Base-by-base conservation (phyloP, 441 rosid genomes). In the Brassica balearica region DNA sequence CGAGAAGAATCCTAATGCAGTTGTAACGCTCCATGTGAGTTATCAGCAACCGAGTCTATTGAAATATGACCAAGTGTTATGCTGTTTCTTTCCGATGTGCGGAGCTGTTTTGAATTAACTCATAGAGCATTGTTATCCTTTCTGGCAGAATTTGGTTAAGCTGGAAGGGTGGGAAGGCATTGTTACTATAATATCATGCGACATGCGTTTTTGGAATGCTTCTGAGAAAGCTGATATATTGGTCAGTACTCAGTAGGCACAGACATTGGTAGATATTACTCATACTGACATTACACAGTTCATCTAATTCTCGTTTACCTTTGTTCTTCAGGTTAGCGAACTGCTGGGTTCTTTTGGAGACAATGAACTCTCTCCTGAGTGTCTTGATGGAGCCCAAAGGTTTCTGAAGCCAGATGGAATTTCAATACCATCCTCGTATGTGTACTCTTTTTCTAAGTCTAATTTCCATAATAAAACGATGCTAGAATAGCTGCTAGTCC, bases 1-100 rank as follows among this genome's bases (percentile, higher is more conserved):
- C 78, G 99, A 96, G 88, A 96, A 96, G 90, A 96, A 96, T 83
- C 98, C 98, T 80, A 94, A 96, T 86, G 99, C 99, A 74, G 93
- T 94, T 74, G 97, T 96, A 80, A 92, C 99, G 7, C 98, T 94
- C 80, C 98, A 96, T 76, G 99, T 96, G 83, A 87, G 98, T 86
- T 81, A 36, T 65, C 46, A 63, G 12, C 72, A 74, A 55, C 65
- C 1, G 9, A 38, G 36, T 55, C 17, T 15, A 15, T 15, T 15
- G 17, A 15, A 15, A 15, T 15, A 15, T 15, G 17, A 15, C 17
- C 17, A 15, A 15, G 17, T 15, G 17, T 15, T 15, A 15, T 15
- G 17, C 17, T 15, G 34, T 69, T 41, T 69, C 38, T 17, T 36
- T 53, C 2, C 8, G 60, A 69, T 15, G 20, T 58, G 58, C 1